Conservation (phyloP, 768 basidiomycete species). For the Kwoniella sp. region DNA sequence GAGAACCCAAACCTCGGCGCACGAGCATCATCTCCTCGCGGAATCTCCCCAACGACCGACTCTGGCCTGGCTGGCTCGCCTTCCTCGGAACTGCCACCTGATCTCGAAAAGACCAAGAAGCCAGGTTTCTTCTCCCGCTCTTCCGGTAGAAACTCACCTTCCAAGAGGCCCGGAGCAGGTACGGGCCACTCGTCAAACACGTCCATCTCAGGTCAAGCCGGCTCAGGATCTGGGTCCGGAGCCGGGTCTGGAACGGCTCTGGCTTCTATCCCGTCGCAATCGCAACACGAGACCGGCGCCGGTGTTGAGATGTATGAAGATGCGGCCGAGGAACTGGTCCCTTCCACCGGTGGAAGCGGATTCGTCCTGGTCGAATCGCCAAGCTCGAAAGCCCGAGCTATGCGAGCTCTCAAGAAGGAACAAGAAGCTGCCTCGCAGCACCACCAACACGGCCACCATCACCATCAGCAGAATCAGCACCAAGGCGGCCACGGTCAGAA, state of each 20-base stretch:
- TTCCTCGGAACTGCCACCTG: conserved; percentile 13
- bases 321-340: neutral
- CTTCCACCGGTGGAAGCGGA: conserved; percentile 16
- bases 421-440: conserved; percentile 9
- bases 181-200: neutral
- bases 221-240: neutral
- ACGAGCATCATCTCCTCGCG: conserved; percentile 12
- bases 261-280: conserved; percentile 1
- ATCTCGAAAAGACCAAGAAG: conserved; percentile 4
- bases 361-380: conserved; percentile 40
- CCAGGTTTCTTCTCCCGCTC: conserved; percentile 17
- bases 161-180: conserved; percentile 4
- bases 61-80: conserved; percentile 2
- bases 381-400: conserved; percentile 27
- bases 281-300: neutral
- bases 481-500: neutral
- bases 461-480: neutral
- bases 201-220: neutral
- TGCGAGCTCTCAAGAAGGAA: conserved; percentile 25
- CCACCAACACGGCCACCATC: conserved; percentile 10
- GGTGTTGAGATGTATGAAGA: neutral
- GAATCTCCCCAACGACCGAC: neutral
- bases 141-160: conserved; percentile 17
- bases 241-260: neutral
- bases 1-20: conserved; percentile 35